A percentile compares a stretch with the other conserved stretches of the same genome.
These are phyloP conservation scores for Candida arabinofermentans DNA, from an alignment of 805 yeast genomes.

Conservation along the genomic window DNA sequence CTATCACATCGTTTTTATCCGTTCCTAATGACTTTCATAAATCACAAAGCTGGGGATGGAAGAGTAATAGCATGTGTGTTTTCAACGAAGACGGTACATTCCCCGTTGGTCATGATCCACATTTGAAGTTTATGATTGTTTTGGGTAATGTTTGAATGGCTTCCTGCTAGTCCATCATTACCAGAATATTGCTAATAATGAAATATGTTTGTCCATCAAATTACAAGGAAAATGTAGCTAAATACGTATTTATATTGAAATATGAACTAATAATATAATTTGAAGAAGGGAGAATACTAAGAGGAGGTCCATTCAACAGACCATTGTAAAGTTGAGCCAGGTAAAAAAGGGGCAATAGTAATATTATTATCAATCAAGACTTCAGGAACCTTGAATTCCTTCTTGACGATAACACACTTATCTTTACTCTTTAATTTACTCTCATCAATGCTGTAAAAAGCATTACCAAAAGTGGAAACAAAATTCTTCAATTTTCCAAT, in stretches of 20 bases:
- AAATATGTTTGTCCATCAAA: too few relatives aligned
- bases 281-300: too few relatives aligned
- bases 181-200: too few relatives aligned
- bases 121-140: conserved; percentile 46
- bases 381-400: conserved; percentile 57
- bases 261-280: too few relatives aligned
- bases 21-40: conserved; percentile 50
- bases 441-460: conserved; percentile 60
- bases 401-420: conserved; percentile 52
- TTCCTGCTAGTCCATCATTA: too few relatives aligned
- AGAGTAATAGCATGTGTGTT: conserved; percentile 49
- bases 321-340: conserved; percentile 76
- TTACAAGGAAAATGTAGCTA: too few relatives aligned
- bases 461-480: conserved; percentile 69
- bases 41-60: conserved; percentile 64
- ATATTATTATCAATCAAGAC: conserved; percentile 42
- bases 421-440: conserved; percentile 42
- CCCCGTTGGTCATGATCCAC: conserved; percentile 39
- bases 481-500: conserved; percentile 67
- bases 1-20: conserved; percentile 50
- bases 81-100: conserved; percentile 46
- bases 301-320: conserved; percentile 60
- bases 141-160: conserved; percentile 43
- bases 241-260: too few relatives aligned
- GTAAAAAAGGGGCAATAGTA: conserved; percentile 78